phyloP scores from a whole-genome alignment of 495 filamentous ascomycete species.

The Annulohypoxylon bovei region DNA sequence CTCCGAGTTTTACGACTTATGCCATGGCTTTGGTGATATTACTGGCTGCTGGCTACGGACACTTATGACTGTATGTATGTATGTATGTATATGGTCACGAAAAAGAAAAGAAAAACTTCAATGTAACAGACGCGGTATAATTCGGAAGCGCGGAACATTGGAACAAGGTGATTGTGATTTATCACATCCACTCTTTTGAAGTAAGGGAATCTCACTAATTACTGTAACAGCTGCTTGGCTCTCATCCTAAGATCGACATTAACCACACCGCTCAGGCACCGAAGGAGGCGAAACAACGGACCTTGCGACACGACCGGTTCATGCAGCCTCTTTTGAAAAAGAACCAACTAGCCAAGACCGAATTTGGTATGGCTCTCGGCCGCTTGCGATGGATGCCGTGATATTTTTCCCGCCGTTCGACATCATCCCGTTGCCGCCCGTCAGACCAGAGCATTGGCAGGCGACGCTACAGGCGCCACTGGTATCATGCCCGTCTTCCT shows the following conservation, averaged over 20 bases:
- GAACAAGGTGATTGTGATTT: slow-evolving; percentile 9
- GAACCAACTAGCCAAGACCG: neutral
- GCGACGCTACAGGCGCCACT: slow-evolving; percentile 1
- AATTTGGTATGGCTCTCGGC: slow-evolving; percentile 20
- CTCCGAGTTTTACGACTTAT: too few relatives aligned
- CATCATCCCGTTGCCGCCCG: slow-evolving; percentile 14
- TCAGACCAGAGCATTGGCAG: slow-evolving; percentile 9
- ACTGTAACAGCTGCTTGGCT: slow-evolving; percentile 24
- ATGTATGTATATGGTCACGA: neutral
- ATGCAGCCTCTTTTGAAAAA: slow-evolving; percentile 3
- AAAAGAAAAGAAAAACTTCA: neutral
- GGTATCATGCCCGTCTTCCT: slow-evolving; percentile 2
- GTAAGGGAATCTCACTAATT: neutral
- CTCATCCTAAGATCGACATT: slow-evolving; percentile 25
- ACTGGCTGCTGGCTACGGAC: too few relatives aligned
- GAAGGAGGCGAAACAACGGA: slow-evolving; percentile 16
- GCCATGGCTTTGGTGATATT: too few relatives aligned
- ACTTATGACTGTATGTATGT: too few relatives aligned
- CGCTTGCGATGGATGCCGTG: slow-evolving; percentile 4
- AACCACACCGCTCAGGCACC: slow-evolving; percentile 31
- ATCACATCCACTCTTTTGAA: neutral
- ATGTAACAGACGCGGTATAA: neutral
- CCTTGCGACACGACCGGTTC: slow-evolving; percentile 9
- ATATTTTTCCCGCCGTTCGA: slow-evolving; percentile 9
- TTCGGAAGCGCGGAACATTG: neutral